Conservation (phyloP, 1,284 basidiomycete species). For the Melanopsichium pennsylvanicum region DNA sequence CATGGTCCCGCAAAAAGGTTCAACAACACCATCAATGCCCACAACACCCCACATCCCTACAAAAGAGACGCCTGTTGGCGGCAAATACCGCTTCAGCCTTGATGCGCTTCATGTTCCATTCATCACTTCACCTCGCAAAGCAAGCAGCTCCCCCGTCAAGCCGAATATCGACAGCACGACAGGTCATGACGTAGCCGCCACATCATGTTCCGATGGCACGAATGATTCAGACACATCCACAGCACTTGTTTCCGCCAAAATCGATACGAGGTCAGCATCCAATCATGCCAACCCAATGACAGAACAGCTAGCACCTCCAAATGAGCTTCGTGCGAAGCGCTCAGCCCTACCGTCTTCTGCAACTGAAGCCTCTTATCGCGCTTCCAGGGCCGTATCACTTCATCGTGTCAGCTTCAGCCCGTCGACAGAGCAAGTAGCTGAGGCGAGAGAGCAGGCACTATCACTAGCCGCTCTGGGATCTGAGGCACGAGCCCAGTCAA, state of each 20-base stretch:
- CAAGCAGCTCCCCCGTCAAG: not conserved
- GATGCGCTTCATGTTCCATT: constrained; percentile 29
- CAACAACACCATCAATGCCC: not conserved
- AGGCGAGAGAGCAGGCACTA: constrained; percentile 33
- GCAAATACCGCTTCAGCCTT: constrained; percentile 41
- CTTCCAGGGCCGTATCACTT: constrained; percentile 15
- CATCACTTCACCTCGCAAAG: constrained; percentile 23
- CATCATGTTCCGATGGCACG: not conserved
- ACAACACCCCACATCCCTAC: not conserved
- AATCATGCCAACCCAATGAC: not conserved
- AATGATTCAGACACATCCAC: too few species aligned
- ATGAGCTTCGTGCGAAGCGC: constrained; percentile 10
- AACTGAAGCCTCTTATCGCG: constrained; percentile 5
- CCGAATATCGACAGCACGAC: not conserved
- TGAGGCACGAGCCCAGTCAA: not conserved
- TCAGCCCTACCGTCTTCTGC: constrained; percentile 9
- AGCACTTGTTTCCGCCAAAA: too few species aligned
- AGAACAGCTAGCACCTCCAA: constrained; percentile 1
- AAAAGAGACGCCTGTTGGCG: not conserved
- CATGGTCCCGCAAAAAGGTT: not conserved
- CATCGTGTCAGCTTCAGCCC: constrained; percentile 52
- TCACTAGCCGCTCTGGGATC: not conserved
- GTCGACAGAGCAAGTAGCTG: constrained; percentile 40
- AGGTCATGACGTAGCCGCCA: not conserved
- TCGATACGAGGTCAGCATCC: too few species aligned